Base-by-base conservation (phyloP, 2,329 filamentous ascomycete genomes). In the Fusarium virguliforme region DNA sequence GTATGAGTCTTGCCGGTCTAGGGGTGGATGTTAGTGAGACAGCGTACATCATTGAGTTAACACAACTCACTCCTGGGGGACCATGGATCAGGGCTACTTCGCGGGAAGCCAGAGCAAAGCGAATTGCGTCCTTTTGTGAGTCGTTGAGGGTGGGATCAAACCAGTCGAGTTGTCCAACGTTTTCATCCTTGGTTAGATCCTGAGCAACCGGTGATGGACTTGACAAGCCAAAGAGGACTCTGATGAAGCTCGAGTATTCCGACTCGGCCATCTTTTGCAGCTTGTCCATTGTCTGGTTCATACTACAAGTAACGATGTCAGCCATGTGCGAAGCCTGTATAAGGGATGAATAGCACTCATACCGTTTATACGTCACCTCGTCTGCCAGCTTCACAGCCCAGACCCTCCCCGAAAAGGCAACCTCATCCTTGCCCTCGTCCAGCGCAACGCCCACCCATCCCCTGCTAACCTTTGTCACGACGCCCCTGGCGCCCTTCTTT, bases 1-100 rank as follows among this genome's bases (percentile, higher is more conserved):
- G 96, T 98, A 79, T 98, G 95, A 0, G 96, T 99, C 81, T 99
- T 99, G 54, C 96, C 96, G 0, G 96, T 99, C 85, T 91, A 62
- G 3, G 26, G 53, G 9, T 62, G 71, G 53, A 10, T 62, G 71
- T 67, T 5, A 74, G 65, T 38, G 22, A 28, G 38, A 46, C 37
- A 38, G 10, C 4, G 2, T 46, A 13, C 28, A 18, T n/a, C n/a
- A 13, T 38, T 13, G 34, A 2, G 26, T 41, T 22, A 13, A 10
- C n/a, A 7, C 6, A 28, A 81, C 85, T 77, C 80, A 89, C 89
- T 1, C 96, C 96, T 1, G 96, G 96, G 1, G 96, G 96, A 0
- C 96, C 96, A 78, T 99, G 96, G 60, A 99, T 97, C 65, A 98
- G 85, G 3, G 94, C 93, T 30, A 98, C 88, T 76, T 98, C 94